Evolutionary conservation across 805 yeast species (phyloP).

Genomic region (Starmerella bacillaris): DNA sequence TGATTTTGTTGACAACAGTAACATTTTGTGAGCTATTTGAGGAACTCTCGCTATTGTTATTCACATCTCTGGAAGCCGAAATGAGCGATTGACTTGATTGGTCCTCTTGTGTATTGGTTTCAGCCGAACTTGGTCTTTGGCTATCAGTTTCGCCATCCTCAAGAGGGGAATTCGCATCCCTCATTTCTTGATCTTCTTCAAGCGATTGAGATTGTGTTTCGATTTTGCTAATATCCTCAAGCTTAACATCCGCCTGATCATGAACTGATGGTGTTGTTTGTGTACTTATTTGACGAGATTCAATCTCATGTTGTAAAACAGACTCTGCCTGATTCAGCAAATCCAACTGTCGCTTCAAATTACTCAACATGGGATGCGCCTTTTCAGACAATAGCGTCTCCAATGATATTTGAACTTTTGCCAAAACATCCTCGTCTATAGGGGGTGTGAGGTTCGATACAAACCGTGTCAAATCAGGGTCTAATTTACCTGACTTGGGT

Average conservation of each 20-base stretch:
- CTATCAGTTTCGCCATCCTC: no score
- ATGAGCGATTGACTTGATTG: no score
- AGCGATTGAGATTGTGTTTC: no score
- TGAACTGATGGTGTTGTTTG: background rate
- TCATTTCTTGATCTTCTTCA: no score
- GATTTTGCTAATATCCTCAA: no score
- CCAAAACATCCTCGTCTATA: conserved; percentile 18
- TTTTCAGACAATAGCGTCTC: conserved; percentile 15
- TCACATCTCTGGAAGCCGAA: no score
- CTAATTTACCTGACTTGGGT: conserved; percentile 21
- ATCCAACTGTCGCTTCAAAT: conserved; percentile 15
- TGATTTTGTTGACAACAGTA: background rate
- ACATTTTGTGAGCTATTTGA: no score
- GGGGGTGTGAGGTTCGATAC: conserved; percentile 27
- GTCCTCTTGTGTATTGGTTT: no score
- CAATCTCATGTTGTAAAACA: conserved; percentile 13
- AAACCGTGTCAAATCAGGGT: conserved; percentile 23
- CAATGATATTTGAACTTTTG: conserved; percentile 12
- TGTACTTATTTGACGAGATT: background rate
- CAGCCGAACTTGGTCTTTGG: no score
- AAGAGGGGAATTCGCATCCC: no score
- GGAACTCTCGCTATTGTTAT: no score
- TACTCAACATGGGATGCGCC: conserved; percentile 13
- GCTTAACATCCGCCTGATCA: no score
- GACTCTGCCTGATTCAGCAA: conserved; percentile 13